Conservation (phyloP, 106 monocot species). For the Apostasia shenzhenica region DNA sequence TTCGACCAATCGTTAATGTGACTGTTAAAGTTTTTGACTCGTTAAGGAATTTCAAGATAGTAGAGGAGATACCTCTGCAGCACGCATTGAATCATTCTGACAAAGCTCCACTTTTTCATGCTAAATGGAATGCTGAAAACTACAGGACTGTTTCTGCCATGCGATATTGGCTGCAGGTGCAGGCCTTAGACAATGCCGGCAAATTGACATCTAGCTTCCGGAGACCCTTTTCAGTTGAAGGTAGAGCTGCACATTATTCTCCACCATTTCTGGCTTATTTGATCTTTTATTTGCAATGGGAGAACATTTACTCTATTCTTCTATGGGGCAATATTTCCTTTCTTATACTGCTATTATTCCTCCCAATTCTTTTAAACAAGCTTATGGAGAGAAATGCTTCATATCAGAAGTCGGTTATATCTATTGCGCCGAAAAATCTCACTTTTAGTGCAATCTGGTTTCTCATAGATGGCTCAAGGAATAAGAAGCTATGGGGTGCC, state of each 20-base stretch:
- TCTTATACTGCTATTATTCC: slow-evolving; percentile 33
- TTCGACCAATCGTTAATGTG: slow-evolving; percentile 39
- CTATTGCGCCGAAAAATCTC: slow-evolving; percentile 22
- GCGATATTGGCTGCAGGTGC: slow-evolving; percentile 61
- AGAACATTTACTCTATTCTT: slow-evolving; percentile 44
- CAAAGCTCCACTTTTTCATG: slow-evolving; percentile 39
- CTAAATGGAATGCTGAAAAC: slow-evolving; percentile 77
- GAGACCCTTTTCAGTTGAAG: slow-evolving; percentile 76
- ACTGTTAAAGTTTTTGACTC: slow-evolving; percentile 75
- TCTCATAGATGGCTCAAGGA: slow-evolving; percentile 70
- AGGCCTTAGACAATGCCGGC: slow-evolving; percentile 39
- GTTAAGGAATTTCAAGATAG: slow-evolving; percentile 30
- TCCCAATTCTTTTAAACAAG: slow-evolving; percentile 53
- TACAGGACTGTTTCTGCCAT: slow-evolving; percentile 43
- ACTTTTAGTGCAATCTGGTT: slow-evolving; percentile 47
- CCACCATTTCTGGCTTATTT: slow-evolving; percentile 38
- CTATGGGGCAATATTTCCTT: slow-evolving; percentile 55
- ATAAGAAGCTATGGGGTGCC: slow-evolving; percentile 37
- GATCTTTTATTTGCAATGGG: slow-evolving; percentile 55
- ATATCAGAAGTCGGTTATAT: slow-evolving; percentile 34
- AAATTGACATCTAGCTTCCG: slow-evolving; percentile 26
- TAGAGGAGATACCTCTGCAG: slow-evolving; percentile 69
- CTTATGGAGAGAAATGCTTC: slow-evolving; percentile 35
- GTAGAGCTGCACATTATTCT: slow-evolving; percentile 22
- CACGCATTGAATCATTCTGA: slow-evolving; percentile 8